phyloP scores from a whole-genome alignment of 768 basidiomycete species.

The Pisolithus tinctorius region DNA sequence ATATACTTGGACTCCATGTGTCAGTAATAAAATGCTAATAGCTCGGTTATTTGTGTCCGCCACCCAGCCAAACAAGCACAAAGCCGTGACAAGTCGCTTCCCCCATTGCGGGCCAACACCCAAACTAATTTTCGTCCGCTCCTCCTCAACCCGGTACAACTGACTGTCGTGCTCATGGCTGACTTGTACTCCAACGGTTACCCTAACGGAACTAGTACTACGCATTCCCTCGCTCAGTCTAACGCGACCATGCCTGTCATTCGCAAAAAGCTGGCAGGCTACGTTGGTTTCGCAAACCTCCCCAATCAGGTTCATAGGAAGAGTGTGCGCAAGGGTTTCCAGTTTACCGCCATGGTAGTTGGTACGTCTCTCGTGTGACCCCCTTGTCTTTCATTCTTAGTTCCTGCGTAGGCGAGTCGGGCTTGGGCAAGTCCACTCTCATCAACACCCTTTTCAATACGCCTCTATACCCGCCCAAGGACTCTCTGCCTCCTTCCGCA shows the following conservation, averaged over 20 bases:
- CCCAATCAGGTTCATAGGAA: conserved; percentile 99
- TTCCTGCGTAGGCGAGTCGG: conserved; percentile 75
- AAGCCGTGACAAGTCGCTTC: conserved; percentile 24
- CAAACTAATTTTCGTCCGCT: conserved; percentile 37
- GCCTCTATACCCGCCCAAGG: conserved; percentile 85
- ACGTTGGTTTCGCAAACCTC: conserved; percentile 94
- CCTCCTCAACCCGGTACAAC: conserved; percentile 16
- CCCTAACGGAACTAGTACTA: conserved; percentile 59
- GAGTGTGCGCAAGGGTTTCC: conserved; percentile 96
- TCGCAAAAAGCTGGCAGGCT: conserved; percentile 92
- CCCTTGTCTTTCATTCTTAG: conserved; percentile 1
- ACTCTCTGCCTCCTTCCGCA: conserved; percentile 73
- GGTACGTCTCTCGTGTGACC: conserved; percentile 52
- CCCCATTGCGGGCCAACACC: conserved; percentile 44
- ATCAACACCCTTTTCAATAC: conserved; percentile 99
- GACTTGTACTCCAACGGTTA: conserved; percentile 67
- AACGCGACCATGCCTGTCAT: conserved; percentile 34
- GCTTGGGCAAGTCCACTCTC: conserved; percentile 96
- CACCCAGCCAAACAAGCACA: conserved; percentile 33
- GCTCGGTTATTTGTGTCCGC: conserved; percentile 10
- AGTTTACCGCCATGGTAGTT: conserved; percentile 98
- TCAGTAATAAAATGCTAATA: background rate
- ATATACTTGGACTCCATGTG: background rate
- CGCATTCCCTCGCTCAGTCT: conserved; percentile 46
- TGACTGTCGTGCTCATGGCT: conserved; percentile 42